Conservation (phyloP, 352 stramenopile species). For the Pythium phragmiticola region DNA sequence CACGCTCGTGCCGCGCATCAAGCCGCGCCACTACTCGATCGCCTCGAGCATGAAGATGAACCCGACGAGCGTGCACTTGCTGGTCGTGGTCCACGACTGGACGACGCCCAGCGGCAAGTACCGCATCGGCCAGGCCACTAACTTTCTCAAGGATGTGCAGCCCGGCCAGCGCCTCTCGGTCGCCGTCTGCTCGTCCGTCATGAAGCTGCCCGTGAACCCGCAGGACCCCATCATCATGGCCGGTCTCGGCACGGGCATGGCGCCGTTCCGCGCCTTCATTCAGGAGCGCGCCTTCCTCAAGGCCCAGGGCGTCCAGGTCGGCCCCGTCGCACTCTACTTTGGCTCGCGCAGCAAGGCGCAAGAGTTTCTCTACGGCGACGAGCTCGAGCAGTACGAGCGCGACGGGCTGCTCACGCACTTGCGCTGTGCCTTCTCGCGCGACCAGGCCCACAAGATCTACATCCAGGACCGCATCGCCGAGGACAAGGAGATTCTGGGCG, state of each 20-base stretch:
- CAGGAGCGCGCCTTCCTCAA: constrained; percentile 83
- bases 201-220: constrained; percentile 71
- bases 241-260: constrained; percentile 86
- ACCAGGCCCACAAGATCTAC: constrained; percentile 90
- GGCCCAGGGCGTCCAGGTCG: constrained; percentile 59
- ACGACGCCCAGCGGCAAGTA: constrained; percentile 72
- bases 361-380: constrained; percentile 96
- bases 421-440: constrained; percentile 84
- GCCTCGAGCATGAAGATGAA: constrained; percentile 89
- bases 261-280: constrained; percentile 90
- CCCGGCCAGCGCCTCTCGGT: constrained; percentile 60
- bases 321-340: constrained; percentile 92
- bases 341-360: constrained; percentile 91
- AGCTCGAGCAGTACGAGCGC: constrained; percentile 81
- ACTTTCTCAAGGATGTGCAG: constrained; percentile 51
- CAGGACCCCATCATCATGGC: constrained; percentile 84
- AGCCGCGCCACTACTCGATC: constrained; percentile 90
- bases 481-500: constrained; percentile 70
- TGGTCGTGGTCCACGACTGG: constrained; percentile 88
- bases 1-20: constrained; percentile 76
- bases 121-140: constrained; percentile 59
- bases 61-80: constrained; percentile 77
- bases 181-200: constrained; percentile 71
- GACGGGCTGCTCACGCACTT: constrained; percentile 83
- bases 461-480: constrained; percentile 88